Base-by-base conservation (phyloP, 495 filamentous ascomycete genomes). In the Xylaria castorea region DNA sequence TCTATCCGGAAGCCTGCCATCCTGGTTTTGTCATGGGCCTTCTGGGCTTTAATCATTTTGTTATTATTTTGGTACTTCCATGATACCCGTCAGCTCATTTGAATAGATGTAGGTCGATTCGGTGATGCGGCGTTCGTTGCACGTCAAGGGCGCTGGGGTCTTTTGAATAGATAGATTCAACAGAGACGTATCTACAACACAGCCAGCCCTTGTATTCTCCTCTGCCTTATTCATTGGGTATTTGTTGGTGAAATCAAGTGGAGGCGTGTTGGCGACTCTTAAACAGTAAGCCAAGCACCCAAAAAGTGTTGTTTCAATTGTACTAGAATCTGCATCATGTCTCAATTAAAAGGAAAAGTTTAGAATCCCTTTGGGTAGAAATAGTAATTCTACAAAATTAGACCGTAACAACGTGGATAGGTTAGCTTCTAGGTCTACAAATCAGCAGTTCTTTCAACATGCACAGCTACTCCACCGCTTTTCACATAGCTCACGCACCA, bases 51-150 rank as follows among this genome's bases (percentile, higher is more conserved):
- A 27, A 27, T 16, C 25, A 5, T 55, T 16, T 55, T 55, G 50
- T 55, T 30, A 55, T 55, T 30, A 12, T 53, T 6, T 11, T 16
- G 25, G 51, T 25, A 55, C 22, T 55, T 55, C 51, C 11, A 55
- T 55, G 51, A 55, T 55, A 55, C 51, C 51, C 51, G 51, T 55
- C 51, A 5, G 25, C 51, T 30, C 51, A 55, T 55, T 55, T 25
- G 5, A 55, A 30, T 55, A 55, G 51, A 55, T 55, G 51, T 30
- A 55, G 51, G 22, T 55, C 25, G 51, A 55, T 53, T 53, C 50
- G 25, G 51, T 55, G 51, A 16, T 27, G 50, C 46, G 46, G 46
- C 46, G 46, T 50, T 53, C 22, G 22, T 27, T 53, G 8, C 51
- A 55, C 25, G 51, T 20, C 22, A 55, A 12, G 3, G 51, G 51